phyloP scores from a whole-genome alignment of 2,329 filamentous ascomycete species.

The Alternaria sp. region DNA sequence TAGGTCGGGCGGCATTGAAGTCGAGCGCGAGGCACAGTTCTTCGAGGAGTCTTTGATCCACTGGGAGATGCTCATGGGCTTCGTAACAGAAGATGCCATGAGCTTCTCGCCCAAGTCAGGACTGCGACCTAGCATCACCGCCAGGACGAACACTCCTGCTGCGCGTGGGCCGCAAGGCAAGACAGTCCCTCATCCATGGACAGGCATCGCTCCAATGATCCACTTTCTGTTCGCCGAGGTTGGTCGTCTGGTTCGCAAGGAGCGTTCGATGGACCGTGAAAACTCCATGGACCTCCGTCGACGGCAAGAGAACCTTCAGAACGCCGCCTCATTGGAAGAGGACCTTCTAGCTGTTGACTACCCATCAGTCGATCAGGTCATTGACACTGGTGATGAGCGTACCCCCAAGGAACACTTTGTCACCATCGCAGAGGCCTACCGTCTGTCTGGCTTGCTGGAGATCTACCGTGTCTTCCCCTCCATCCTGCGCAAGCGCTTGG shows the following conservation, averaged over 20 bases:
- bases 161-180: conserved; percentile 42
- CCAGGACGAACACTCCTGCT: conserved; percentile 27
- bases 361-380: conserved; percentile 55
- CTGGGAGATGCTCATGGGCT: conserved; percentile 66
- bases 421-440: conserved; percentile 60
- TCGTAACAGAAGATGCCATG: conserved; percentile 56
- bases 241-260: conserved; percentile 52
- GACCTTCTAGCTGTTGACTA: conserved; percentile 56
- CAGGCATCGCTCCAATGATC: conserved; percentile 54
- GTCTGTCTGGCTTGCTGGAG: conserved; percentile 60
- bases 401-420: conserved; percentile 62
- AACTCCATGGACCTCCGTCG: conserved; percentile 38
- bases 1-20: conserved; percentile 38
- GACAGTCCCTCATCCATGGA: conserved; percentile 58
- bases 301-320: conserved; percentile 45
- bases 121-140: conserved; percentile 28
- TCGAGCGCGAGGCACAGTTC: conserved; percentile 54
- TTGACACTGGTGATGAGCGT: conserved; percentile 59
- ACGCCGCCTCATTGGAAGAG: conserved; percentile 55
- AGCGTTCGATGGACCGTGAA: conserved; percentile 40
- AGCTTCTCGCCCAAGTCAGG: conserved; percentile 40
- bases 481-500: conserved; percentile 54
- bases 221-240: conserved; percentile 56
- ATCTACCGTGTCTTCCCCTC: conserved; percentile 63
- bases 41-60: conserved; percentile 64